Evolutionary conservation across 441 rosid species (phyloP).

Genomic region (Gossypium trilobum): DNA sequence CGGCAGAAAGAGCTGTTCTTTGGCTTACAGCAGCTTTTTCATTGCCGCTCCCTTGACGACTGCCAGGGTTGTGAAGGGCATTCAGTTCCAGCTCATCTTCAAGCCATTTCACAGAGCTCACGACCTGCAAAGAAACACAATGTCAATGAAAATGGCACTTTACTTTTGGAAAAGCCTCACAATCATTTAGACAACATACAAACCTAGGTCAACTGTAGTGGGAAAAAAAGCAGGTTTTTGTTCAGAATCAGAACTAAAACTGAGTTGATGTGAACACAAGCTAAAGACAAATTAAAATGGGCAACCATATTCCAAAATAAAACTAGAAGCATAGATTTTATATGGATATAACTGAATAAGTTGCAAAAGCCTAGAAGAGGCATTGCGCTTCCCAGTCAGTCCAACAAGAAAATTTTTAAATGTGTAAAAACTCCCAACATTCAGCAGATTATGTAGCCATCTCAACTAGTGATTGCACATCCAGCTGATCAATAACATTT

Average conservation of each 20-base stretch:
- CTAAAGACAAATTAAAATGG: neutral
- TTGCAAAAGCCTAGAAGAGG: neutral
- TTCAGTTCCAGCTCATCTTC: constrained; percentile 98
- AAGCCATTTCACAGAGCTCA: constrained; percentile 98
- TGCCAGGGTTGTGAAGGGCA: constrained; percentile 89
- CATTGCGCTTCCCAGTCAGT: neutral
- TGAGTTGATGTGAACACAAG: neutral
- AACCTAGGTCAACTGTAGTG: neutral
- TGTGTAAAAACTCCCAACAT: neutral
- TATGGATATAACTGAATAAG: neutral
- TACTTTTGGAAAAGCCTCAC: neutral
- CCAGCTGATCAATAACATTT: neutral
- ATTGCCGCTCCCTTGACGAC: constrained; percentile 82
- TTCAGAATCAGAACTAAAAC: neutral
- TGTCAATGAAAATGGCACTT: constrained; percentile 9
- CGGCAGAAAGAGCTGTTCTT: constrained; percentile 85
- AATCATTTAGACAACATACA: neutral
- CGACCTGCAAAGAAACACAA: constrained; percentile 49
- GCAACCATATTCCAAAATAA: neutral
- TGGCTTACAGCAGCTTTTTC: constrained; percentile 88
- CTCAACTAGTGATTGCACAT: neutral
- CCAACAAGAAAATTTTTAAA: neutral
- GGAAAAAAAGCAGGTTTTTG: neutral
- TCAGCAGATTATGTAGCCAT: neutral
- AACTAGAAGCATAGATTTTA: neutral